These are phyloP conservation scores for Aspergillus ellipticus DNA, from an alignment of 495 filamentous ascomycete genomes.

Conservation along the genomic window DNA sequence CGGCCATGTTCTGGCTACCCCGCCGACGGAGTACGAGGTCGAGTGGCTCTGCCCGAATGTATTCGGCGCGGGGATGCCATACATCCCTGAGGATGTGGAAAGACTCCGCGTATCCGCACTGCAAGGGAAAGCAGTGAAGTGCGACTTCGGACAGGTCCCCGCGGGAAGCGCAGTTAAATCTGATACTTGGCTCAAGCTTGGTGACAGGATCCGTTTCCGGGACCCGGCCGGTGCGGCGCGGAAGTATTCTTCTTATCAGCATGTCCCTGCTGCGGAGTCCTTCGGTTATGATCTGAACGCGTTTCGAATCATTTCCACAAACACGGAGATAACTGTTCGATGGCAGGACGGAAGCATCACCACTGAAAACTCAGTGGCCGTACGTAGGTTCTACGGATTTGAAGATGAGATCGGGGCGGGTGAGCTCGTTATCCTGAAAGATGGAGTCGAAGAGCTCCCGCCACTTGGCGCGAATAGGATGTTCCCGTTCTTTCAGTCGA, in stretches of 20 bases:
- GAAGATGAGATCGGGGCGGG: conserved; percentile 59
- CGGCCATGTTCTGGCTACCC: conserved; percentile 45
- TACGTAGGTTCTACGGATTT: conserved; percentile 43
- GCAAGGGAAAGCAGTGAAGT: conserved; percentile 19
- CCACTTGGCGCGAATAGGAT: background rate
- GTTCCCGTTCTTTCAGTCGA: background rate
- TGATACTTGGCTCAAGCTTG: conserved; percentile 29
- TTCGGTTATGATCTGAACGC: conserved; percentile 59
- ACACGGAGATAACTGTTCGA: conserved; percentile 46
- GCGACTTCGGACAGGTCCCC: conserved; percentile 22
- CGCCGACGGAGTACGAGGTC: conserved; percentile 37
- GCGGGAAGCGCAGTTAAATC: conserved; percentile 4
- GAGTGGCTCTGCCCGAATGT: conserved; percentile 50
- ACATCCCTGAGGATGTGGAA: conserved; percentile 5
- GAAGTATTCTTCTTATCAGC: conserved; percentile 44
- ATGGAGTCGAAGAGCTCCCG: conserved; percentile 23
- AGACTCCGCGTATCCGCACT: conserved; percentile 19
- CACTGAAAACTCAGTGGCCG: conserved; percentile 31
- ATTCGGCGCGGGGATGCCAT: conserved; percentile 18
- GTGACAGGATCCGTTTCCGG: conserved; percentile 50
- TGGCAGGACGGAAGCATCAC: conserved; percentile 59
- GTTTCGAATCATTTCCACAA: conserved; percentile 43
- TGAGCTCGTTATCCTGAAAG: conserved; percentile 50
- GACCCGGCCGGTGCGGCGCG: conserved; percentile 40
- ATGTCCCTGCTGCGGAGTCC: conserved; percentile 44